Base-by-base conservation (phyloP, 768 basidiomycete species). In the Lyophyllum atratum region DNA sequence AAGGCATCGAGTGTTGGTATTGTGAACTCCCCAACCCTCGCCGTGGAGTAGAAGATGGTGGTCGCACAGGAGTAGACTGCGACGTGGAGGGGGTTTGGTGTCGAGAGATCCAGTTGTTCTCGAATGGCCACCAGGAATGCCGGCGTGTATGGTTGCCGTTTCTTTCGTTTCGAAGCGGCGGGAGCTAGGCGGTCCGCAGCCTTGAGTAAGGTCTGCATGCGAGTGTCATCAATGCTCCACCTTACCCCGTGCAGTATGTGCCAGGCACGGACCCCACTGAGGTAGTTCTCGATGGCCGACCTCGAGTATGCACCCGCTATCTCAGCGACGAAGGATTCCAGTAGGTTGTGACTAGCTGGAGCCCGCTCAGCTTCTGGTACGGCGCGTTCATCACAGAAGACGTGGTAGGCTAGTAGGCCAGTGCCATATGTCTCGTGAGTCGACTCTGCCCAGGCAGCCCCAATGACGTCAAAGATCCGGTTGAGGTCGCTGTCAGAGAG, bases 221-320 rank as follows among this genome's bases (percentile, higher is more conserved):
- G 64, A 0, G 45, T 40, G 0, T 67, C 43, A 25, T 75, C 59
- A 1, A 73, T 52, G 0, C 14, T 43, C 74, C 75, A 81, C 0
- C 25, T 43, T 0, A 33, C 4, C 0, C 77, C 67, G 54, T 84
- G 79, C 0, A 82, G 48, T 1, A 74, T 64, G 59, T 84, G 80
- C 80, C 80, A 84, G 2, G 80, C 79, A 1, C 72, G 61, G 1
- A 82, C 43, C 0, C 73, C 75, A 1, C 60, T 58, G 0, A 79
- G 19, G 52, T 76, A 79, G 63, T 80, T 80, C 1, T 49, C 37
- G 0, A 81, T 58, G 0, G 76, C 68, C 15, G 49, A 57, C 0
- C 65, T 67, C 0, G 76, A 55, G 54, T 76, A 76, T 0, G 68
- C 37, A 0, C 76, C 77, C 0, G 72, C 71, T 0, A 69, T 55